Conservation (phyloP, 345 rosid species). For the Linum trigynum region DNA sequence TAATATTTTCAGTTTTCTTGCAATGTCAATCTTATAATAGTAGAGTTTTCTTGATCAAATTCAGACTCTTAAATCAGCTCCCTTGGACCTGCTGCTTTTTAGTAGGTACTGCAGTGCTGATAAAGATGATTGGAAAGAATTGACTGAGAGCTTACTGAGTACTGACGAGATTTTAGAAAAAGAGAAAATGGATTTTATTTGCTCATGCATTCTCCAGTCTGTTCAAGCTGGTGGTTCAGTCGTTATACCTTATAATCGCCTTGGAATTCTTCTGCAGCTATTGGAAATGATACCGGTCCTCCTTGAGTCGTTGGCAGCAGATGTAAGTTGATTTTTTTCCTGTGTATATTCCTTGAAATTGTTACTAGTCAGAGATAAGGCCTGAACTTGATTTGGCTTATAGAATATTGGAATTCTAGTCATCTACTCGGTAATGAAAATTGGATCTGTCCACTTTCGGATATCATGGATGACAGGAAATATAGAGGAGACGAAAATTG, state of each 20-base stretch:
- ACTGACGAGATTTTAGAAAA: constrained; percentile 37
- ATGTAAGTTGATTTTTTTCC: constrained; percentile 21
- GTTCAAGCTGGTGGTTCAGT: constrained; percentile 74
- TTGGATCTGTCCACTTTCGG: no score
- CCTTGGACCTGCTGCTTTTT: constrained; percentile 7
- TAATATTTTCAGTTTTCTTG: neutral
- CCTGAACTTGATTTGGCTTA: neutral
- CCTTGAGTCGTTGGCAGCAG: constrained; percentile 40
- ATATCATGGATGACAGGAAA: no score
- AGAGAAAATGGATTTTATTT: constrained; percentile 60
- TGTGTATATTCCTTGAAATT: neutral
- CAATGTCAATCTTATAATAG: neutral
- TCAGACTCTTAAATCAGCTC: neutral
- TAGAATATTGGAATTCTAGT: neutral
- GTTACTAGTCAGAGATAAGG: neutral
- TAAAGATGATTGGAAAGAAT: constrained; percentile 23
- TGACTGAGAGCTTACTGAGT: constrained; percentile 28
- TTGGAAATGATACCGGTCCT: constrained; percentile 47
- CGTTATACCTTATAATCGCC: constrained; percentile 43
- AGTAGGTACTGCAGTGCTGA: constrained; percentile 21
- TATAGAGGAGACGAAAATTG: no score
- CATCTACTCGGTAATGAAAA: neutral
- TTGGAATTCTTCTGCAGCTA: constrained; percentile 55
- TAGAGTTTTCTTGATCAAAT: neutral
- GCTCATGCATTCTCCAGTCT: constrained; percentile 49